A percentile compares a stretch with the other conserved stretches of the same genome.
These are phyloP conservation scores for Metschnikowia reukaufii DNA, from an alignment of 805 yeast genomes.

Conservation along the genomic window DNA sequence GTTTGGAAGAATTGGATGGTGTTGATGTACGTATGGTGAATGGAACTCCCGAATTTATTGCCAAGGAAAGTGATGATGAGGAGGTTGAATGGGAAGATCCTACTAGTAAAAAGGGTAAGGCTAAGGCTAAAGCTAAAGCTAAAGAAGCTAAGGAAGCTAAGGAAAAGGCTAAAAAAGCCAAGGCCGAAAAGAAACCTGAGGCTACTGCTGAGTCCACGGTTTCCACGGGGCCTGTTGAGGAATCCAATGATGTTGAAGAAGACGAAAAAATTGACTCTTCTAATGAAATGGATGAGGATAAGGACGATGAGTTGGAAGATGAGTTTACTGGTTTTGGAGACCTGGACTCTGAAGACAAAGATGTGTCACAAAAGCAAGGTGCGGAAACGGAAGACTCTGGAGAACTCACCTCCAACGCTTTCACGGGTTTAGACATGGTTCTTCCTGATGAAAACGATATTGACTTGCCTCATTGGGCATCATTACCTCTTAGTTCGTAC, in stretches of 20 bases:
- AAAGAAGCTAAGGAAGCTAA: slow-evolving; percentile 9
- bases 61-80: slow-evolving; percentile 30
- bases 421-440: slow-evolving; percentile 21
- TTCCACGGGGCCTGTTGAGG: too few relatives aligned
- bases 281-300: slow-evolving; percentile 26
- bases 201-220: not conserved
- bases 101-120: slow-evolving; percentile 16
- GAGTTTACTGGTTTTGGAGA: slow-evolving; percentile 30
- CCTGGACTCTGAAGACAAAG: slow-evolving; percentile 1
- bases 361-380: not conserved
- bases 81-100: slow-evolving; percentile 30
- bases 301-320: slow-evolving; percentile 24
- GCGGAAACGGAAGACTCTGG: slow-evolving; percentile 13
- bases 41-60: slow-evolving; percentile 61
- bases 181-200: not conserved
- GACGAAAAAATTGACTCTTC: too few relatives aligned
- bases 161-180: slow-evolving; percentile 19
- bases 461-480: slow-evolving; percentile 62
- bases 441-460: slow-evolving; percentile 38
- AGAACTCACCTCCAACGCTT: slow-evolving; percentile 32
- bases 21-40: slow-evolving; percentile 76
- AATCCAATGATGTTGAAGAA: too few relatives aligned
- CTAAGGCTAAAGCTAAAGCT: slow-evolving; percentile 1
- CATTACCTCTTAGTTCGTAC: slow-evolving; percentile 48
- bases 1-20: slow-evolving; percentile 91